phyloP scores from a whole-genome alignment of 2,329 filamentous ascomycete genomes.

The Scedosporium aurantiacum region DNA sequence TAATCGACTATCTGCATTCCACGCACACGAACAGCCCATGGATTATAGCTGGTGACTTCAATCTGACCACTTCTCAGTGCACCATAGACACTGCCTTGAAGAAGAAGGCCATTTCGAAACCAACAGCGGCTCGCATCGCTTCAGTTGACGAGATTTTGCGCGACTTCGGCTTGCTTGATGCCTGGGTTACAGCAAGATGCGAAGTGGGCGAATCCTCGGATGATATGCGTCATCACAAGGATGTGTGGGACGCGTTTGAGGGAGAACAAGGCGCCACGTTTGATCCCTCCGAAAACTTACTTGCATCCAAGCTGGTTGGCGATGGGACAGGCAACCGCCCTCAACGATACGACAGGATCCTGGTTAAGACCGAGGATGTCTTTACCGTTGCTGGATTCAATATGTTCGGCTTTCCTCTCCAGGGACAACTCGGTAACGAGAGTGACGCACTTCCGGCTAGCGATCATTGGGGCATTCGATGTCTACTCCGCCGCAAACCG shows the following conservation, averaged over 20 bases:
- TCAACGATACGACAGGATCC: slow-evolving; percentile 55
- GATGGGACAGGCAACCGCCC: slow-evolving; percentile 40
- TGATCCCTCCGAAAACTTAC: slow-evolving; percentile 43
- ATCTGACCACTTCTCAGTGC: slow-evolving; percentile 46
- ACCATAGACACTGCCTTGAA: slow-evolving; percentile 42
- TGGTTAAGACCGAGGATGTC: slow-evolving; percentile 32
- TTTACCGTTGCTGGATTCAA: slow-evolving; percentile 38
- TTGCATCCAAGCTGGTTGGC: slow-evolving; percentile 40
- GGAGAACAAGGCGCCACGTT: slow-evolving; percentile 58
- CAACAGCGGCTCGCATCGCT: slow-evolving; percentile 30
- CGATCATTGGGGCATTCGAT: slow-evolving; percentile 49
- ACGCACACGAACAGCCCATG: slow-evolving; percentile 29
- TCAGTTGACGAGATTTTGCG: slow-evolving; percentile 35
- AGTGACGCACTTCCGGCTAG: slow-evolving; percentile 26
- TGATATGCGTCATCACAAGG: slow-evolving; percentile 12
- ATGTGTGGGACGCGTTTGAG: slow-evolving; percentile 29
- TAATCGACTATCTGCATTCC: slow-evolving; percentile 37
- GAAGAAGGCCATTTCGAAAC: slow-evolving; percentile 39
- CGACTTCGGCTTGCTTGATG: slow-evolving; percentile 37
- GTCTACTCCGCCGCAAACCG: slow-evolving; percentile 20
- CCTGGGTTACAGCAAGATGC: slow-evolving; percentile 36
- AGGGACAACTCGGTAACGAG: slow-evolving; percentile 12
- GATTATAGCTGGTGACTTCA: slow-evolving; percentile 54
- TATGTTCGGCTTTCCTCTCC: slow-evolving; percentile 38
- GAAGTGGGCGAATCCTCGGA: slow-evolving; percentile 30